Conservation (phyloP, 306 rosid species). For the Neltuma alba region DNA sequence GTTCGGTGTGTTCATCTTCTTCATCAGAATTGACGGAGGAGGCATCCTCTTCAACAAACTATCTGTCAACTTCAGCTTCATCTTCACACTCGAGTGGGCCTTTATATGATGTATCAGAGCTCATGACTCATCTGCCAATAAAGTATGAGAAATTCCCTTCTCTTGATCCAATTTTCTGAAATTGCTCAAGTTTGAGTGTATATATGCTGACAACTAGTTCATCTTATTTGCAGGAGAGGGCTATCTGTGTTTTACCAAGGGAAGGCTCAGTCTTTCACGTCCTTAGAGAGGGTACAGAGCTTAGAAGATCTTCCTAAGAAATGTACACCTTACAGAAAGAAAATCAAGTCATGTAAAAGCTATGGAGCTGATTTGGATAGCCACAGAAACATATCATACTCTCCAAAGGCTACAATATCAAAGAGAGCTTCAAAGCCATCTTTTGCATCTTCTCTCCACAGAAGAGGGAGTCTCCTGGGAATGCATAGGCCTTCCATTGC, state of each 20-base stretch:
- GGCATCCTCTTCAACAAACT: constrained; percentile 51
- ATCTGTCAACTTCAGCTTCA: constrained; percentile 42
- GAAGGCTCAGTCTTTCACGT: constrained; percentile 75
- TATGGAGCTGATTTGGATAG: constrained; percentile 66
- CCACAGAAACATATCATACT: constrained; percentile 39
- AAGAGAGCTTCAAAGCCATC: constrained; percentile 65
- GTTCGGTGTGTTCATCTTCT: constrained; percentile 55
- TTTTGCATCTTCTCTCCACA: constrained; percentile 39
- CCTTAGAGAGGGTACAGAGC: constrained; percentile 63
- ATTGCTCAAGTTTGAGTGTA: not conserved
- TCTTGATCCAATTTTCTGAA: constrained; percentile 2
- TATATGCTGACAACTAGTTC: not conserved
- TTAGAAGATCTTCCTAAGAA: constrained; percentile 84
- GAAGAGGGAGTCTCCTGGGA: constrained; percentile 43
- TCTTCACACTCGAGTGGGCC: constrained; percentile 65
- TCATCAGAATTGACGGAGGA: constrained; percentile 71
- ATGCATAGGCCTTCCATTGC: constrained; percentile 40
- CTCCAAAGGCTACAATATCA: constrained; percentile 68
- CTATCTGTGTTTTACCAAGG: constrained; percentile 80
- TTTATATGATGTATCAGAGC: constrained; percentile 69
- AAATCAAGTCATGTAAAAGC: constrained; percentile 75
- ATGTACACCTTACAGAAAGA: constrained; percentile 48
- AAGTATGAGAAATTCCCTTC: constrained; percentile 52
- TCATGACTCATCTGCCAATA: constrained; percentile 80
- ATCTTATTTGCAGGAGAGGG: constrained; percentile 74